Percentiles rank a stretch among this genome's conserved stretches.
Evolutionary conservation across 164 flowering plant genomes (phyloP).

Genomic region (Aristolochia contorta): DNA sequence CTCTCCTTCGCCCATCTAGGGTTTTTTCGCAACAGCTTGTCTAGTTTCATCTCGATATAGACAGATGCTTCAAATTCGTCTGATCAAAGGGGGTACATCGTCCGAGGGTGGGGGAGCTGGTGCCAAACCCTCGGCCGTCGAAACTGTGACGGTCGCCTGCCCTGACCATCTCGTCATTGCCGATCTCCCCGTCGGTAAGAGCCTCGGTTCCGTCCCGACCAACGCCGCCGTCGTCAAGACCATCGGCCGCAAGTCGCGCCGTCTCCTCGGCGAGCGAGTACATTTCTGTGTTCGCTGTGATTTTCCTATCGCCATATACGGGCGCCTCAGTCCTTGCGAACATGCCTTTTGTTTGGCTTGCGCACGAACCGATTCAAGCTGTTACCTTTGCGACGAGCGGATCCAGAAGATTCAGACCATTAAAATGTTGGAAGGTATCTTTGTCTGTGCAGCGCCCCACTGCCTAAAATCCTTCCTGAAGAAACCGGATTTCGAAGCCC

Average conservation of each 20-base stretch:
- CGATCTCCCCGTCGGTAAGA: slow-evolving; percentile 93
- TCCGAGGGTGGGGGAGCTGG: slow-evolving; percentile 39
- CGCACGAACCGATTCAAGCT: slow-evolving; percentile 90
- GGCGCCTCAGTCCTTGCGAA: slow-evolving; percentile 92
- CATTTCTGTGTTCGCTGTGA: slow-evolving; percentile 98
- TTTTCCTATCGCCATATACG: slow-evolving; percentile 88
- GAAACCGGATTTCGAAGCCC: slow-evolving; percentile 68
- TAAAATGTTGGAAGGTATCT: slow-evolving; percentile 91
- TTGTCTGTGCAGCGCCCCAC: slow-evolving; percentile 95
- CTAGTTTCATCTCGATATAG: background rate
- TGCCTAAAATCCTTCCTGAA: slow-evolving; percentile 90
- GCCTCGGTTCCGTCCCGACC: slow-evolving; percentile 45
- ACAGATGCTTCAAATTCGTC: slow-evolving; percentile 84
- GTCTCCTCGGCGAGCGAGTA: slow-evolving; percentile 82
- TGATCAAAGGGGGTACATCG: slow-evolving; percentile 34
- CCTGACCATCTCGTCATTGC: slow-evolving; percentile 91
- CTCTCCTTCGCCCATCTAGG: too few relatives aligned
- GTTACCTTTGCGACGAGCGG: slow-evolving; percentile 85
- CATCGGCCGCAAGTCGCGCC: slow-evolving; percentile 83
- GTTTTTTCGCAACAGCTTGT: too few relatives aligned
- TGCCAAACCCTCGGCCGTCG: slow-evolving; percentile 34
- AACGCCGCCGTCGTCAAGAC: slow-evolving; percentile 48
- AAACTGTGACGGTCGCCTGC: slow-evolving; percentile 86
- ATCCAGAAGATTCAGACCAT: slow-evolving; percentile 94
- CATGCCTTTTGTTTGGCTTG: slow-evolving; percentile 96